Base-by-base conservation (phyloP, 495 filamentous ascomycete genomes). In the Penicillium cosmopolitanum region DNA sequence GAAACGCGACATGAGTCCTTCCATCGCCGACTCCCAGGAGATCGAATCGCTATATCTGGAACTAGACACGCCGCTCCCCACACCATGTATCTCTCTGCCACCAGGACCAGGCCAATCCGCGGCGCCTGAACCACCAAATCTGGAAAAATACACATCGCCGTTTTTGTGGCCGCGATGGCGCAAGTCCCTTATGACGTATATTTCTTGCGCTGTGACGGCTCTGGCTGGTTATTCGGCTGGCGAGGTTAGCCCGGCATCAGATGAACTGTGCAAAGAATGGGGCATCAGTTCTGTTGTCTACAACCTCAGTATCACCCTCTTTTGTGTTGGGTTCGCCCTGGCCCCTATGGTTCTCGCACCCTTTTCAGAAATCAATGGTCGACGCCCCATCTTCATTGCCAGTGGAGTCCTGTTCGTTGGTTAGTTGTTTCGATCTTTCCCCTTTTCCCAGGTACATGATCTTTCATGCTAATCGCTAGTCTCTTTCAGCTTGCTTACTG, bases 341-440 rank as follows among this genome's bases (percentile, higher is more conserved):
- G 91, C 93, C 0, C 94, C 94, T 0, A 96, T 98, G 92, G 77
- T 93, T 10, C 80, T 97, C 0, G 94, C 93, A 0, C 94, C 94
- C 0, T 89, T 98, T 60, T 92, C 89, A 2, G 94, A 97, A 77
- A 86, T 97, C 63, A 87, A 90, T 65, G 92, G 92, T 0, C 84
- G 92, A 7, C 84, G 88, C 58, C 90, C 92, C 0, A 89, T 96
- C 21, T 96, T 96, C 60, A 80, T 92, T 44, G 81, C 76, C 0
- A 87, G 90, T 40, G 91, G 91, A 0, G 62, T 89, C 42, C 56
- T 96, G 15, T 95, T 85, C 58, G 81, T 84, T 15, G 70, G 80
- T 75, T 61, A 50, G 75, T 55, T 23, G 21, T 5, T 28, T 23
- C 10, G 23, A 13, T n/a, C 8, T 25, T 46, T 15, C 36, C 36